These are phyloP conservation scores for Trypanosoma melophagium DNA, from an alignment of 208 protist species.

Conservation along the genomic window DNA sequence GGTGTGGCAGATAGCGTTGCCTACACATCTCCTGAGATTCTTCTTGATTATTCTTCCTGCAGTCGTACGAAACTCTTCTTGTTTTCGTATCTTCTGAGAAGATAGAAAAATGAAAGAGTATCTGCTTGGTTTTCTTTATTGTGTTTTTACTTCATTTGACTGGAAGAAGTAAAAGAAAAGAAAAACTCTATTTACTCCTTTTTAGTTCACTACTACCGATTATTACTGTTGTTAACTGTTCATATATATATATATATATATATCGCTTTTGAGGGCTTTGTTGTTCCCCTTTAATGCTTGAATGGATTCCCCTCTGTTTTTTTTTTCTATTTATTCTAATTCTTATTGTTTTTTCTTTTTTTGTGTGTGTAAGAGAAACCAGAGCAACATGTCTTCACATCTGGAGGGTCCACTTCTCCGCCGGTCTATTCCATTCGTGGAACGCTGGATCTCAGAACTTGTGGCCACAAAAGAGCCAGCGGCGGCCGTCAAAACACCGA, in stretches of 20 bases:
- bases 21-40: too few relatives aligned
- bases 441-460: conserved; percentile 75
- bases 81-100: background rate
- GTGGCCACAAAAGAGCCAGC: conserved; percentile 1
- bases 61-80: too few relatives aligned
- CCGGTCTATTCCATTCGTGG: conserved; percentile 75
- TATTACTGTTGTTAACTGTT: background rate
- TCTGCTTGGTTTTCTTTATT: conserved; percentile 15
- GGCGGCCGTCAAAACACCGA: background rate
- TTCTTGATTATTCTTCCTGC: too few relatives aligned
- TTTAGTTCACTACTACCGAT: too few relatives aligned
- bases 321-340: too few relatives aligned
- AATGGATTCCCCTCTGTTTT: too few relatives aligned
- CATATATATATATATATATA: conserved; percentile 1
- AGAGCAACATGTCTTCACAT: conserved; percentile 36
- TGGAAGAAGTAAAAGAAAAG: conserved; percentile 6
- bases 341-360: background rate
- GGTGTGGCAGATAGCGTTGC: too few relatives aligned
- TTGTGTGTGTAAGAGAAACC: conserved; percentile 3
- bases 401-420: conserved; percentile 74
- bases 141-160: conserved; percentile 21
- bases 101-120: background rate
- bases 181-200: too few relatives aligned
- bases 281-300: too few relatives aligned
- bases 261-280: background rate